These are phyloP conservation scores for Capsicum baccatum DNA, from an alignment of 257 asterid genomes.

Conservation along the genomic window DNA sequence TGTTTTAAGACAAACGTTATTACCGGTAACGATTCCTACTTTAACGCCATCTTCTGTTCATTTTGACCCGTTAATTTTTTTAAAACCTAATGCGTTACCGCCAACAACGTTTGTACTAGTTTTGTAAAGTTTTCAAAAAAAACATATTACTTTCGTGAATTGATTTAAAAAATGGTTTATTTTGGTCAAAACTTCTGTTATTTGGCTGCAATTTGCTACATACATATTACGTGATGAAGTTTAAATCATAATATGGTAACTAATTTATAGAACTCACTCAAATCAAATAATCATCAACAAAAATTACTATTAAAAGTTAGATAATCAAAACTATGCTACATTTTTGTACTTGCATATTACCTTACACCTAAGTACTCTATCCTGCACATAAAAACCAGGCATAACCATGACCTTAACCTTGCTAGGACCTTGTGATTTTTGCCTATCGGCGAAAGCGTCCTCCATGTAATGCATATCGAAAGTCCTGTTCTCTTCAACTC, in stretches of 20 bases:
- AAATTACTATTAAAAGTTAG: constrained; percentile 28
- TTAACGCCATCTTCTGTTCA: no score
- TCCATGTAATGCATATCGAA: constrained; percentile 80
- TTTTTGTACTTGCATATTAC: constrained; percentile 82
- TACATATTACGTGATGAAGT: no score
- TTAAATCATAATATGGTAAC: neutral
- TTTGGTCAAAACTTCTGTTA: no score
- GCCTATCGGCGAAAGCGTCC: constrained; percentile 65
- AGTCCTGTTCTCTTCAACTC: constrained; percentile 66
- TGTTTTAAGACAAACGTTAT: no score
- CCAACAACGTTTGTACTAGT: no score
- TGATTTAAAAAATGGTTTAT: no score
- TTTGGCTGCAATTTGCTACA: no score
- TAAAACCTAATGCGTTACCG: no score
- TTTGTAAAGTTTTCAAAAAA: no score
- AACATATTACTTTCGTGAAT: no score
- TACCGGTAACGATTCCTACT: no score
- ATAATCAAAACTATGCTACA: constrained; percentile 30
- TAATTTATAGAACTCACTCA: neutral
- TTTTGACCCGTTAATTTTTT: no score
- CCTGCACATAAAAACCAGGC: constrained; percentile 92
- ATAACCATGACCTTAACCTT: constrained; percentile 81
- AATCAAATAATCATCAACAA: constrained; percentile 20
- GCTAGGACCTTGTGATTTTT: constrained; percentile 56
- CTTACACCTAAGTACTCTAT: constrained; percentile 77